Evolutionary conservation across 768 basidiomycete species (phyloP), one percentile per base, ranked within the genome.

Genomic region (Hypholoma sublateritium): DNA sequence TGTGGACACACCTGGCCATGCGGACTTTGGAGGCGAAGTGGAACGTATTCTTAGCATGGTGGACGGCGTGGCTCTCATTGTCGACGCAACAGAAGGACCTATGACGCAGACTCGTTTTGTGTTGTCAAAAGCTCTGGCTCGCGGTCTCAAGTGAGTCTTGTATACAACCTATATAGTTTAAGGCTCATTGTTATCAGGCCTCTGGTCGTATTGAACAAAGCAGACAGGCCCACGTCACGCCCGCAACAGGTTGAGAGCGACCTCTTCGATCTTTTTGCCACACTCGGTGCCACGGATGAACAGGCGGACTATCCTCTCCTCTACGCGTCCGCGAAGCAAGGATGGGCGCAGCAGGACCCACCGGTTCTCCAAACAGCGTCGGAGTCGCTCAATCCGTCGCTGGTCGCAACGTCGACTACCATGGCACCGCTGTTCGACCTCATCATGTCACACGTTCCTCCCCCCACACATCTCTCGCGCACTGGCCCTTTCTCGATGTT

Each of bases 11-110:
- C 84, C 83, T 0, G 83, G 84, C 50, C 84, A 85, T 66, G 83
- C 82, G 6, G 84, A 85, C 62, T 84, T 85, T 68, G 83, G 82
- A 34, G 83, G 83, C 54, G 84, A 85, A 65, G 83, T 85, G 8
- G 83, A 85, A 59, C 77, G 83, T 52, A 78, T 83, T 3, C 72
- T 83, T 72, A 80, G 81, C 58, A 84, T 85, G 76, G 80, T 85
- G 11, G 84, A 84, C 57, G 82, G 82, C 25, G 82, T 83, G 11
- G 81, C 81, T 13, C 74, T 85, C n/a, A 70, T 85, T 3, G 78
- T 85, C 16, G 83, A 84, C 59, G 81, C 82, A 2, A 83, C 83
- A 1, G 83, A 84, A 61, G 83, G 83, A 1, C 82, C 83, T 2
- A 84, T 84, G 77, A 84, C 81, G 2, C 84, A 85, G 64, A 85